Conservation (phyloP, 192 early-diverging fungal species). For the Mortierella alpina region DNA sequence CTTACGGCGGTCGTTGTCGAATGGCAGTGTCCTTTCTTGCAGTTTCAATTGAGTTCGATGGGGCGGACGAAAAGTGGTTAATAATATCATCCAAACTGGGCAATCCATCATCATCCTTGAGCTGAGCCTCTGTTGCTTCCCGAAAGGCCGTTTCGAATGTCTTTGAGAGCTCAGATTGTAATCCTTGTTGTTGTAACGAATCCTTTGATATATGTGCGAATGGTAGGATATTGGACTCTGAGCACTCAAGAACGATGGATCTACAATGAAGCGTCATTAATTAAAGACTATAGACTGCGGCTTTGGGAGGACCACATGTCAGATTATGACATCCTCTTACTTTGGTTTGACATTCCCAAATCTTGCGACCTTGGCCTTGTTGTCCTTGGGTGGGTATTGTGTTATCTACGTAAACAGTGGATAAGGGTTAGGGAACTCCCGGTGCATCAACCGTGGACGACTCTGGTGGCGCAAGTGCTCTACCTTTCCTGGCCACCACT, state of each 20-base stretch:
- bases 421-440: too few species aligned
- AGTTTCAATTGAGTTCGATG: background rate
- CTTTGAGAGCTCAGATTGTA: background rate
- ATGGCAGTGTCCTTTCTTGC: background rate
- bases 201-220: conserved; percentile 20
- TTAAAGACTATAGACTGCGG: background rate
- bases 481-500: conserved; percentile 53
- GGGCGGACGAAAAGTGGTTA: conserved; percentile 1
- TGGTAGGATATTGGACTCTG: conserved; percentile 21
- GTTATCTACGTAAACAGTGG: conserved; percentile 14
- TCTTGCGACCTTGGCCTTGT: conserved; percentile 19
- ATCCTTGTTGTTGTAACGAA: background rate
- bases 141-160: conserved; percentile 15
- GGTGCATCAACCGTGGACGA: background rate
- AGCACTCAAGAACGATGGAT: conserved; percentile 23
- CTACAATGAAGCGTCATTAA: conserved; percentile 5
- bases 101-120: conserved; percentile 42
- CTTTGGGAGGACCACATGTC: background rate
- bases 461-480: background rate
- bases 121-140: conserved; percentile 28
- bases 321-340: background rate
- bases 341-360: conserved; percentile 41
- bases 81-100: conserved; percentile 39
- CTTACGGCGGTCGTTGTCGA: too few species aligned
- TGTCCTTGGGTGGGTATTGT: conserved; percentile 20